Base-by-base conservation (phyloP, 192 early-diverging fungal species). In the Chytriomyces sp. region DNA sequence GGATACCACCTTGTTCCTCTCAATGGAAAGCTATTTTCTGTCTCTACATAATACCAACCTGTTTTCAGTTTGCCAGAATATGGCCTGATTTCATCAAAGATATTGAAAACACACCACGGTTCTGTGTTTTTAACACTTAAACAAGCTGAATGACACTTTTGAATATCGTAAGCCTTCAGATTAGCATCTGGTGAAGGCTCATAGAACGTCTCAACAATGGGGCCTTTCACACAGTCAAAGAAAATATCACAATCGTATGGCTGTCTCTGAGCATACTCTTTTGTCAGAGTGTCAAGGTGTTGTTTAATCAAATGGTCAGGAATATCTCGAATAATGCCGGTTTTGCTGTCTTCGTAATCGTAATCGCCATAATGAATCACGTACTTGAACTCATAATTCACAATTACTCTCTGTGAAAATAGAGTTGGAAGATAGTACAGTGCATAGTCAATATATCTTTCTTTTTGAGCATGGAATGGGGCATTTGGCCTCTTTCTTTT, bases 221-320 rank as follows among this genome's bases (percentile, higher is more conserved):
- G 1, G 0, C 57, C 57, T 2, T 59, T 59, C 1, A 59, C 57
- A 59, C 57, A 59, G 57, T 16, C 2, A 2, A 59, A 59, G 57
- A 59, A 59, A 3, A 59, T 59, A 59, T 59, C 53, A 59, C 53
- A 59, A 59, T 59, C 53, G 53, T 59, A 59, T 59, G 53, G 53
- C 53, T 59, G 53, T 20, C 53, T 59, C 53, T 59, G 16, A 59
- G 53, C 53, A 59, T 59, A 59, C 3, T 59, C 53, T 18, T 20
- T 59, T 59, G 53, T 59, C 20, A 59, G 20, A 59, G 53, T 59
- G 2, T 59, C 53, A 59, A 59, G 53, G 20, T 59, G 53, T 59
- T 59, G 53, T 59, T 59, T 3, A 59, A 59, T 59, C 20, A 59
- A 59, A 20, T 59, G 20, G 20, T 59, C 53, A 59, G 53, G 53